Percentiles rank a stretch among this genome's conserved stretches.
Conservation (phyloP, 2,329 filamentous ascomycete species). For the Talaromyces amestolkiae region DNA sequence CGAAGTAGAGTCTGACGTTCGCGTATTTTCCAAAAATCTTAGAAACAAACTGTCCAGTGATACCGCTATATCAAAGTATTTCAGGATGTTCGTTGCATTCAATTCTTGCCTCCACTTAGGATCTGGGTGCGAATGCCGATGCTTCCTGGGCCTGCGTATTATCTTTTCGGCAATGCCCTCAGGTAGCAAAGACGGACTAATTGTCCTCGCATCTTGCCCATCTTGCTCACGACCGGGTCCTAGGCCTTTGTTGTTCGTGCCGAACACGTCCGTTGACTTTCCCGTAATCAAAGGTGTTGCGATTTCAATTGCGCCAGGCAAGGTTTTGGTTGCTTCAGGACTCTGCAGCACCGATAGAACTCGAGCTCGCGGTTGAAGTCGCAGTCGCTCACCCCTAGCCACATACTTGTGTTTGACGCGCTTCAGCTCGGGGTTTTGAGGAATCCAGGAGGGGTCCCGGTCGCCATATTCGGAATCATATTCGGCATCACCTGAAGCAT, state of each 20-base stretch:
- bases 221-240: slow-evolving; percentile 14
- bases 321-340: slow-evolving; percentile 34
- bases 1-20: slow-evolving; percentile 13
- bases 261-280: slow-evolving; percentile 24
- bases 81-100: slow-evolving; percentile 32
- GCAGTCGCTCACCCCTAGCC: slow-evolving; percentile 28
- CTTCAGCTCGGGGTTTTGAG: slow-evolving; percentile 33
- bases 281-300: slow-evolving; percentile 44
- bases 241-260: slow-evolving; percentile 21
- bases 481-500: slow-evolving; percentile 19
- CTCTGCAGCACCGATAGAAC: slow-evolving; percentile 35
- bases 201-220: not conserved
- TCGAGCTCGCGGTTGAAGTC: slow-evolving; percentile 28
- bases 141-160: slow-evolving; percentile 26
- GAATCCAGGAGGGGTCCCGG: slow-evolving; percentile 42
- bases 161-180: slow-evolving; percentile 18
- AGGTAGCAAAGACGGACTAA: not conserved
- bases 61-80: slow-evolving; percentile 36
- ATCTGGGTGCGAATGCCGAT: slow-evolving; percentile 30
- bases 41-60: slow-evolving; percentile 36
- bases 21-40: slow-evolving; percentile 38
- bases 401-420: slow-evolving; percentile 41
- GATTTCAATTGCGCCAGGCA: slow-evolving; percentile 43
- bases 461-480: slow-evolving; percentile 36
- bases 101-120: slow-evolving; percentile 36